Conservation (phyloP, 805 yeast species). For the Tetrapisispora taiwanensis region DNA sequence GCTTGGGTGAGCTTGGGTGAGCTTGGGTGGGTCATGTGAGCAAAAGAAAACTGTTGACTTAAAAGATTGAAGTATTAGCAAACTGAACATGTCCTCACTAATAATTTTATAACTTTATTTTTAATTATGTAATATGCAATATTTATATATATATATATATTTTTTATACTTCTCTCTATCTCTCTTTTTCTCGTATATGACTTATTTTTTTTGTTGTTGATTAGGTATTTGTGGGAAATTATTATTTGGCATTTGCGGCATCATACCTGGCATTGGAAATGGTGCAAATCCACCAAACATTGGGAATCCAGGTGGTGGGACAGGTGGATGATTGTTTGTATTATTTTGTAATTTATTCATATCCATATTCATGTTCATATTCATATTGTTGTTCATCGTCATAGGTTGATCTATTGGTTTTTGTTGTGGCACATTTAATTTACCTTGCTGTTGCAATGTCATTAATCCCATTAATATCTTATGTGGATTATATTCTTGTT, state of each 20-base stretch:
- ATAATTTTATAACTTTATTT: too few relatives aligned
- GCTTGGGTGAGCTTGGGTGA: too few relatives aligned
- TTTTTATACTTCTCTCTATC: too few relatives aligned
- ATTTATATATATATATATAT: too few relatives aligned
- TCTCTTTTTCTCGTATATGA: neutral
- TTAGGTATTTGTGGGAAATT: slow-evolving; percentile 5
- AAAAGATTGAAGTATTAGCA: too few relatives aligned
- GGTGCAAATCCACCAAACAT: slow-evolving; percentile 31
- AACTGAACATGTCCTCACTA: too few relatives aligned
- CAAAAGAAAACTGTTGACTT: too few relatives aligned
- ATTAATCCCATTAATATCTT: slow-evolving; percentile 53
- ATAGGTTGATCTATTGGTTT: slow-evolving; percentile 1
- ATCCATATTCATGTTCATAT: slow-evolving; percentile 2
- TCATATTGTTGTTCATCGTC: slow-evolving; percentile 2
- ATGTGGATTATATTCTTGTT: slow-evolving; percentile 75
- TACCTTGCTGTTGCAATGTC: slow-evolving; percentile 29
- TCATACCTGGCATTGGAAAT: slow-evolving; percentile 31
- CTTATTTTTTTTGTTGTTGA: neutral
- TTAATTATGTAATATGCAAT: too few relatives aligned
- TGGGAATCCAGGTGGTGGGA: slow-evolving; percentile 26
- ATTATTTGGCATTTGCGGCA: slow-evolving; percentile 30
- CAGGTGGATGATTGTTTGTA: slow-evolving; percentile 5
- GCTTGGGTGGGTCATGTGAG: too few relatives aligned
- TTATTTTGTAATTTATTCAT: slow-evolving; percentile 2
- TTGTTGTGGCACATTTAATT: slow-evolving; percentile 33